These are phyloP conservation scores for Eustoma russellianum DNA, from an alignment of 257 asterid species.

Conservation along the genomic window DNA sequence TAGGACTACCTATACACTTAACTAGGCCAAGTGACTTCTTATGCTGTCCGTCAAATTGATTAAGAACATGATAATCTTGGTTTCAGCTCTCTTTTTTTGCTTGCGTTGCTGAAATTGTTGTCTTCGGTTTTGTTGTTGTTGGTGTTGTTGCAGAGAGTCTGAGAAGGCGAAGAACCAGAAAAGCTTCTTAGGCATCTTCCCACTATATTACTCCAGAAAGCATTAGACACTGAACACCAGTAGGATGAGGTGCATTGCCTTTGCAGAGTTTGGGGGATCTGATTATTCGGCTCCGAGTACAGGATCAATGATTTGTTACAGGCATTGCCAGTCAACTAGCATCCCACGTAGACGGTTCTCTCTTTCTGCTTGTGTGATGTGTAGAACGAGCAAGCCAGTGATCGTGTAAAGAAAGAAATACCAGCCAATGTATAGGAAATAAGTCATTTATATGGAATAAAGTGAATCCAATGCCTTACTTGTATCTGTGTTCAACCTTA, in stretches of 20 bases:
- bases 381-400: slow-evolving; percentile 8
- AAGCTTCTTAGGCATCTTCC: slow-evolving; percentile 35
- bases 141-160: slow-evolving; percentile 42
- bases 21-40: background rate
- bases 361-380: slow-evolving; percentile 38
- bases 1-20: background rate
- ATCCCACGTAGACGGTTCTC: slow-evolving; percentile 29
- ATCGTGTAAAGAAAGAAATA: slow-evolving; percentile 26
- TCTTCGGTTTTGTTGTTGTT: background rate
- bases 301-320: slow-evolving; percentile 1
- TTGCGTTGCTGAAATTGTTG: background rate
- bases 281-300: background rate
- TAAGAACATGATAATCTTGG: background rate
- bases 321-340: slow-evolving; percentile 20
- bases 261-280: background rate
- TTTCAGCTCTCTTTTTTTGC: background rate
- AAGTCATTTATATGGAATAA: slow-evolving; percentile 4
- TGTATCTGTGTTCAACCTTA: background rate
- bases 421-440: slow-evolving; percentile 16
- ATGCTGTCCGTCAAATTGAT: too few relatives aligned
- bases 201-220: slow-evolving; percentile 25
- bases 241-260: slow-evolving; percentile 2
- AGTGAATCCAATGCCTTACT: slow-evolving; percentile 1
- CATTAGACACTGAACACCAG: slow-evolving; percentile 23
- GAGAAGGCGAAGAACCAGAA: slow-evolving; percentile 45